Percentiles rank a stretch among this genome's conserved stretches.
These are phyloP conservation scores for Phytopythium boreale DNA, from an alignment of 352 stramenopile species.

Conservation along the genomic window DNA sequence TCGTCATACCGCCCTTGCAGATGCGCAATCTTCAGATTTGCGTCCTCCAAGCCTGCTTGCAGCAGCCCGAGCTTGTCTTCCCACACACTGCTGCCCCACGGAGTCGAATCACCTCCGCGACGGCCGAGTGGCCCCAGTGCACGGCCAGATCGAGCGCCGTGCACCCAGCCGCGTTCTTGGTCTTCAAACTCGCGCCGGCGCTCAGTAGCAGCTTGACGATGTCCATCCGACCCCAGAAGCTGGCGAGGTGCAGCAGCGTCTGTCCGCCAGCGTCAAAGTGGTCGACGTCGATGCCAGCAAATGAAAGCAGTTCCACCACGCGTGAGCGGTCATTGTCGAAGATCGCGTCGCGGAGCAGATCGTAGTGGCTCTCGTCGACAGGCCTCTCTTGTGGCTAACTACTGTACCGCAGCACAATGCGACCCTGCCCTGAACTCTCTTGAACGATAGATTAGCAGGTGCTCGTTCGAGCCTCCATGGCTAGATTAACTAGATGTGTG, in stretches of 20 bases:
- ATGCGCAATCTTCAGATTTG: slow-evolving; percentile 22
- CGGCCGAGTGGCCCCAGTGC: slow-evolving; percentile 70
- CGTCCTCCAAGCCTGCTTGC: slow-evolving; percentile 62
- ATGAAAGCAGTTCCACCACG: slow-evolving; percentile 37
- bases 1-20: slow-evolving; percentile 13
- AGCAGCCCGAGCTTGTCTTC: slow-evolving; percentile 69
- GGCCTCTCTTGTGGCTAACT: too few species aligned
- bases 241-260: slow-evolving; percentile 68
- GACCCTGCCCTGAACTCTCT: neutral
- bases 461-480: neutral
- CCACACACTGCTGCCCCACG: slow-evolving; percentile 66
- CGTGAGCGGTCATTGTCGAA: slow-evolving; percentile 60
- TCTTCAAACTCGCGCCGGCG: slow-evolving; percentile 61
- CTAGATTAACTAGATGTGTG: neutral
- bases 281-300: slow-evolving; percentile 49
- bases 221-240: slow-evolving; percentile 71
- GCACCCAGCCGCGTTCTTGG: slow-evolving; percentile 67
- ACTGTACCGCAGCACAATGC: neutral
- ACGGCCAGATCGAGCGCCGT: slow-evolving; percentile 68
- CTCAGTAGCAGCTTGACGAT: slow-evolving; percentile 57
- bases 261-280: slow-evolving; percentile 72
- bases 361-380: slow-evolving; percentile 46
- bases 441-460: neutral
- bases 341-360: slow-evolving; percentile 66
- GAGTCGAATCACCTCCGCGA: slow-evolving; percentile 65